Evolutionary conservation across 2,329 filamentous ascomycete genomes (phyloP).

Genomic region (Neofusicoccum kwambonambiense): DNA sequence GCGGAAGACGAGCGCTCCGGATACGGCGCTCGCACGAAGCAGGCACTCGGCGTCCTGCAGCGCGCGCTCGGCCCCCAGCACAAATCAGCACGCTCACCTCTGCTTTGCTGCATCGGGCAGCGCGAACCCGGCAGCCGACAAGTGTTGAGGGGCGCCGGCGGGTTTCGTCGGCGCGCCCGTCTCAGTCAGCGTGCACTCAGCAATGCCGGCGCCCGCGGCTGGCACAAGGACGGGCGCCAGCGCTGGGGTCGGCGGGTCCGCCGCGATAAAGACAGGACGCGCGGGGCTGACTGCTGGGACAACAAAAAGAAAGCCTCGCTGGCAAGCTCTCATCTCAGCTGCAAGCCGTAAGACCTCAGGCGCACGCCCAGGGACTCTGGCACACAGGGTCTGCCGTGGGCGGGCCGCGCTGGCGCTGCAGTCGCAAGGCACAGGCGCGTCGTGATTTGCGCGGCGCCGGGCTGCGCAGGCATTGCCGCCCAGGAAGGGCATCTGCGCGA

Average conservation of each 20-base stretch:
- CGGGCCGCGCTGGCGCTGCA: conserved; percentile 2
- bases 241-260: neutral
- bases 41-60: neutral
- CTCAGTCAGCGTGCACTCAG: neutral
- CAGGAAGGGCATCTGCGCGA: neutral
- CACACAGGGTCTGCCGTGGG: neutral
- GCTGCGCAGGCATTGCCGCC: neutral
- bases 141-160: neutral
- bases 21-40: neutral
- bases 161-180: neutral
- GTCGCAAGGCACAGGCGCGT: conserved; percentile 5
- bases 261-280: neutral
- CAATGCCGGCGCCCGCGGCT: neutral
- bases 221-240: neutral
- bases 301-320: too few species aligned
- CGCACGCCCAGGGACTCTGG: too few species aligned
- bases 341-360: too few species aligned
- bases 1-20: conserved; percentile 8
- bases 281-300: too few species aligned
- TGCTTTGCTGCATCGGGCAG: neutral
- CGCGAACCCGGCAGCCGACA: conserved; percentile 1
- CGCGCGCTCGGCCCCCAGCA: neutral
- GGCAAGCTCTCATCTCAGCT: too few species aligned
- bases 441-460: neutral
- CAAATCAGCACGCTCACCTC: neutral